Evolutionary conservation across 2,329 filamentous ascomycete genomes (phyloP).

Genomic region (Lojkania enalia): DNA sequence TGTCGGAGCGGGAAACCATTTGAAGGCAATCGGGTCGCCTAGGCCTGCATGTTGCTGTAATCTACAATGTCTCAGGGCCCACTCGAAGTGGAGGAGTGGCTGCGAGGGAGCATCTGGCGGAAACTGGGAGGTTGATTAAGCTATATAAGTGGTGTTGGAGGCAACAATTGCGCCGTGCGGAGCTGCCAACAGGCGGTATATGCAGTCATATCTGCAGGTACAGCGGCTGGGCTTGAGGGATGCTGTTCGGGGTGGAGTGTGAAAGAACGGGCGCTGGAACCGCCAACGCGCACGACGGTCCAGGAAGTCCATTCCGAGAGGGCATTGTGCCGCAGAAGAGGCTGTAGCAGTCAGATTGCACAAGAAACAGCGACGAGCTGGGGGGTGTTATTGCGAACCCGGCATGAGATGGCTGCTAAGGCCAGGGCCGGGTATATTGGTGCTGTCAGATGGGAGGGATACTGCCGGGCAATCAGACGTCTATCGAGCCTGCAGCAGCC

Average conservation of each 20-base stretch:
- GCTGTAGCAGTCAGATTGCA: constrained; percentile 29
- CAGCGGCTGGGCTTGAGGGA: constrained; percentile 18
- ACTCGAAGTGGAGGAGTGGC: constrained; percentile 11
- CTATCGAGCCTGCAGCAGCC: constrained; percentile 1
- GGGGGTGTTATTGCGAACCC: constrained; percentile 25
- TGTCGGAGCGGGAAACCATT: background rate
- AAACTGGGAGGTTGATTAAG: constrained; percentile 32
- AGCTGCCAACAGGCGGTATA: constrained; percentile 20
- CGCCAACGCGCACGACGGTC: constrained; percentile 9
- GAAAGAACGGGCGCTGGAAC: constrained; percentile 13
- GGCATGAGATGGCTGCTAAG: constrained; percentile 23
- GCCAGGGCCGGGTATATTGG: constrained; percentile 32
- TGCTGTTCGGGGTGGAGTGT: constrained; percentile 12
- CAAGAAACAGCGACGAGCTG: constrained; percentile 15
- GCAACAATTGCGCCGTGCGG: constrained; percentile 24
- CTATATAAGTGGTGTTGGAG: constrained; percentile 32
- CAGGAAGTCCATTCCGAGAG: constrained; percentile 14
- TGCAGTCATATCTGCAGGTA: constrained; percentile 34
- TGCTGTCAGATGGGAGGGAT: constrained; percentile 25
- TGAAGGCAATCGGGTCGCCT: constrained; percentile 12
- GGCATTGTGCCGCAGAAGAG: constrained; percentile 17
- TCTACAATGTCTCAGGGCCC: constrained; percentile 22
- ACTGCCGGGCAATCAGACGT: constrained; percentile 13
- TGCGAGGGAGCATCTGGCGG: constrained; percentile 12
- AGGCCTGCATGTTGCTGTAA: constrained; percentile 20